Evolutionary conservation across 805 yeast genomes (phyloP).

Genomic region (Candida insectalens): DNA sequence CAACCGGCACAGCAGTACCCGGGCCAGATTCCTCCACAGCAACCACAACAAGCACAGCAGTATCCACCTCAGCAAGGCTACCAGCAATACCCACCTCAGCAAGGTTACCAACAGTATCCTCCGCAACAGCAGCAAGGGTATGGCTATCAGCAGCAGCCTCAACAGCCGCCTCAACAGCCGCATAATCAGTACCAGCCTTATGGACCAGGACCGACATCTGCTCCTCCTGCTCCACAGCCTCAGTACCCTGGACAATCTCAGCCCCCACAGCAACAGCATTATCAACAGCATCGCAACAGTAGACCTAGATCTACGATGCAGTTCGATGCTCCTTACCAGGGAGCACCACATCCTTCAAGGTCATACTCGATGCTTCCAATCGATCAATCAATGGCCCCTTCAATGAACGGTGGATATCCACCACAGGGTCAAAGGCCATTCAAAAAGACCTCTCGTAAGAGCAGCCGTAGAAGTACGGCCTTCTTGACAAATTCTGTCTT

Average conservation of each 20-base stretch:
- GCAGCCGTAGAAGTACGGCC: slow-evolving; percentile 29
- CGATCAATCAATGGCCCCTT: slow-evolving; percentile 6
- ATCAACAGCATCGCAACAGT: slow-evolving; percentile 7
- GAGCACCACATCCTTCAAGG: too few species aligned
- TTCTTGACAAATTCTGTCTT: slow-evolving; percentile 15
- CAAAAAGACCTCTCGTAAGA: slow-evolving; percentile 35
- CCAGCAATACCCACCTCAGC: slow-evolving; percentile 12
- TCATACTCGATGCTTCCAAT: slow-evolving; percentile 6
- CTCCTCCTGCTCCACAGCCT: neutral
- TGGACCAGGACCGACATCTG: slow-evolving; percentile 3
- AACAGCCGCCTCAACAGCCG: slow-evolving; percentile 5
- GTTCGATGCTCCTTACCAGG: too few species aligned
- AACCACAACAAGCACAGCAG: slow-evolving; percentile 18
- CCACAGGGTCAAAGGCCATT: slow-evolving; percentile 15
- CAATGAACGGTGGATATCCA: slow-evolving; percentile 2
- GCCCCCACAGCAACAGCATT: neutral
- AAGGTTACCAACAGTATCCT: slow-evolving; percentile 1
- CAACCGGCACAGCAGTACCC: too few species aligned
- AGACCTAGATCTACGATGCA: too few species aligned
- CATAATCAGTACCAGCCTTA: neutral
- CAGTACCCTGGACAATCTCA: neutral
- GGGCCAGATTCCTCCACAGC: slow-evolving; percentile 21
- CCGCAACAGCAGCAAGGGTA: neutral
- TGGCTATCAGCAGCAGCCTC: slow-evolving; percentile 9
- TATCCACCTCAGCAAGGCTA: slow-evolving; percentile 7